Base-by-base conservation (phyloP, 2,329 filamentous ascomycete genomes). In the Aspergillus ochraceus region DNA sequence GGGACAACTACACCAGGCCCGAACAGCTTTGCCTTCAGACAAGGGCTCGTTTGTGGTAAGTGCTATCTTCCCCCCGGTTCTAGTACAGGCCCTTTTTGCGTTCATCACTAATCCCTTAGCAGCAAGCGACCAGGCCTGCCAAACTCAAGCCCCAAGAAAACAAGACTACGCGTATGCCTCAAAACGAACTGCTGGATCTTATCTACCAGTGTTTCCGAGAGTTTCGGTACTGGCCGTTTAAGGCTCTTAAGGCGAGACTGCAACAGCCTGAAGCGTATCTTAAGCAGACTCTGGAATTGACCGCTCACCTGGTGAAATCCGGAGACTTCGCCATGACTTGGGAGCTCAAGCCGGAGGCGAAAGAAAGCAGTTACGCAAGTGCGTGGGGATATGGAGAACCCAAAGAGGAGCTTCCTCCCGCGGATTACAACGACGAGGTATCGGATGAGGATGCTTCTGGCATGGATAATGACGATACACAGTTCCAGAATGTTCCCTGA, bases 221-320 rank as follows among this genome's bases (percentile, higher is more conserved):
- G 70, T 96, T 90, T 82, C 88, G 89, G 68, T 98, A 95, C 77
- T 99, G 94, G 93, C 88, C 90, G n/a, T 90, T 98, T 83, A 93
- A 91, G 71, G 86, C 90, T 5, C 85, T 99, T 67, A 91, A 92
- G 64, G 83, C 87, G 54, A 81, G 84, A 61, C 85, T 96, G 45
- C 86, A 88, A 60, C 95, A 99, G 77, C 95, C 95, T 1, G 95
- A 98, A 74, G 88, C 90, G n/a, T 98, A 93, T 75, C 85, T 99
- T 62, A 92, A 94, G 57, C 87, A 95, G 72, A 89, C 88, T 0
- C 79, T 99, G 66, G 90, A 93, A 63, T 88, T 92, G 71, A 86
- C 98, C 60, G 94, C 92, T 0, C 86, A 90, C 20, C 79, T 97
- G 61, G 88, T 96, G 73, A 91, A 92, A 75, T 89, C 87, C 51